Evolutionary conservation across 1,284 basidiomycete genomes (phyloP), one percentile per base, ranked within the genome.

Genomic region (Sporisorium iseilematis-ciliati): DNA sequence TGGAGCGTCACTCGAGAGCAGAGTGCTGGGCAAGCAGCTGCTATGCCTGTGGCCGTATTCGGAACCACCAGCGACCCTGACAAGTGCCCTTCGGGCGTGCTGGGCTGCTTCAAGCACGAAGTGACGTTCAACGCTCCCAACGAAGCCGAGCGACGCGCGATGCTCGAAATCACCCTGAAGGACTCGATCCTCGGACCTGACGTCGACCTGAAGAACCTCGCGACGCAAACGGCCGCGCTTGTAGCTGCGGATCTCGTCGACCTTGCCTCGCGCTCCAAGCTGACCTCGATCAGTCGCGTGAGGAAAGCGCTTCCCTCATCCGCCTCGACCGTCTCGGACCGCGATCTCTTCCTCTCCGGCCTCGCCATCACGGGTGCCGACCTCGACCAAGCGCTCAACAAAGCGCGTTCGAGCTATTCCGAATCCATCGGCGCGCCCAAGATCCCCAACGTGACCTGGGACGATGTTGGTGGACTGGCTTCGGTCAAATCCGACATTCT

Each of bases 381-480:
- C 79, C 91, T 97, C 74, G 89, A 92, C 4, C 71, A 83, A 5
- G 94, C 94, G 0, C 87, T 99, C 12, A 88, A 88, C n/a, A 90
- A 91, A 71, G 92, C 93, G 5, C 89, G 95, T 60, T 87, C 90
- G 14, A 89, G 91, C 1, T 97, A 97, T 86, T 92, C 93, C 18
- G 93, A 95, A 82, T 94, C 90, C 80, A 97, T 99, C 62, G 96
- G 96, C 14, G 94, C 95, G 20, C 97, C 97, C 0, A 95, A 93
- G 81, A 99, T 99, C 56, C 97, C 97, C 1, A 93, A 90, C 71
- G 95, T 99, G 0, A 90, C 93, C 0, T 99, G 97, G 97, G 94
- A 98, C 86, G 97, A 99, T 84, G 92, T 99, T 16, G 97, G 97
- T 43, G 97, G 97, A 7, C 87, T 99, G 20, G 91, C 91, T 1